Base-by-base conservation (phyloP, 352 stramenopile genomes). In the Pythium pectinolyticum region DNA sequence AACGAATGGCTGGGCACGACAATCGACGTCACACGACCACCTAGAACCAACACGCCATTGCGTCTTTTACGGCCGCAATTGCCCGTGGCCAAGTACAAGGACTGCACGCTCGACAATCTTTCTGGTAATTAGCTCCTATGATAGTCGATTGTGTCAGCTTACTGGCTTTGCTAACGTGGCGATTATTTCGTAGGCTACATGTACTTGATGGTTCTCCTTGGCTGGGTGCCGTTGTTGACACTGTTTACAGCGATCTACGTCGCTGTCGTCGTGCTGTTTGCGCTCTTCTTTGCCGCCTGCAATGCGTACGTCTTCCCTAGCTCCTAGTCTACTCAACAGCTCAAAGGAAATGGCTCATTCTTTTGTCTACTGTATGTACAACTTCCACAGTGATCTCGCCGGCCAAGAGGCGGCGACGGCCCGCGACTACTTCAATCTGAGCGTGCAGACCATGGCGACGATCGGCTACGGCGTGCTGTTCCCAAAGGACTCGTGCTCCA, bases 401-500 rank as follows among this genome's bases (percentile, higher is more conserved):
- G 58, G 47, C 15, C 59, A 20, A 22, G 54, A 51, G 27, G 34
- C n/a, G n/a, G n/a, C 48, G 5, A 67, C 58, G 20, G 27, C 57
- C 27, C 74, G 77, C 1, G 75, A 84, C 57, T 88, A 74, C 34
- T 86, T 86, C 53, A 88, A 88, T 31, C 52, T 88, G 55, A 86
- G 77, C 39, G 46, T 88, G 10, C 79, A 88, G 53, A 85, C 79
- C 25, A 74, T 88, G 19, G 69, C 77, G n/a, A 86, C 73, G 10
- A 82, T 77, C 58, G 79, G 79, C 19, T 88, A 79, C 35, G 79
- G 79, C 8, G 57, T 69, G 41, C 57, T 88, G 4, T 83, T 73
- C 34, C 79, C 79, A 8, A 67, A 49, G 14, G 71, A 82, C 28
- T 53, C 69, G n/a, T 88, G 79, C 56, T 72, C 77, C 2, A 82